Evolutionary conservation across 2,329 filamentous ascomycete species (phyloP), one percentile per base, ranked within the genome.

Genomic region (Dendryphion nanum): DNA sequence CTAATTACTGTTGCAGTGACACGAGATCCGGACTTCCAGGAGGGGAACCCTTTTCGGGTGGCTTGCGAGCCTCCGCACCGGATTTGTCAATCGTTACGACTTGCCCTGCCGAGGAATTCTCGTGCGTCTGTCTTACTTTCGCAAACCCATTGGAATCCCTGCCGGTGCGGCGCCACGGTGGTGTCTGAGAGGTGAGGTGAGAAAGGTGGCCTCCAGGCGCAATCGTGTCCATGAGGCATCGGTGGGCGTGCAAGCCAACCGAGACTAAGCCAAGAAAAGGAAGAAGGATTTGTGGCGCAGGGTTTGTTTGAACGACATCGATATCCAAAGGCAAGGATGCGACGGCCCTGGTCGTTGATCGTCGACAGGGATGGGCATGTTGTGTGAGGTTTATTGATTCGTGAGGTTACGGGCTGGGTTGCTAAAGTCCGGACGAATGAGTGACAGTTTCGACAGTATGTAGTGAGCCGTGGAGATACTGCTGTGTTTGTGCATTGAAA

Each of bases 281-380:
- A 8, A 23, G 17, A 17, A 7, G 4, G n/a, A 15, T 13, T 10
- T 17, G 34, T 36, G 20, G 34, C 20, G 34, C 24, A 29, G 34
- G 13, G 34, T 36, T 36, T 36, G 15, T 21, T 36, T 29, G n/a
- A 30, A 36, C 34, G 8, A 31, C 29, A 12, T 10, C 8, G 29
- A 12, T 10, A 10, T 31, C 23, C 8, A n/a, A n/a, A 26, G 23
- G 23, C n/a, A n/a, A 18, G 29, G 18, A 18, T 18, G 14, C 7
- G 7, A 10, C 16, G 10, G 8, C 8, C 8, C 16, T 7, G 8
- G 8, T 10, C 15, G 16, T 7, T 8, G 15, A 30, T 30, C 29
- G 16, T 30, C 8, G 29, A 30, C 8, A 30, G n/a, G 23, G 23
- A 26, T n/a, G n/a, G n/a, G 23, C 8, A 8, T 8, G 23, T n/a